phyloP scores from a whole-genome alignment of 305 asterid species.

The Fraxinus nigra region DNA sequence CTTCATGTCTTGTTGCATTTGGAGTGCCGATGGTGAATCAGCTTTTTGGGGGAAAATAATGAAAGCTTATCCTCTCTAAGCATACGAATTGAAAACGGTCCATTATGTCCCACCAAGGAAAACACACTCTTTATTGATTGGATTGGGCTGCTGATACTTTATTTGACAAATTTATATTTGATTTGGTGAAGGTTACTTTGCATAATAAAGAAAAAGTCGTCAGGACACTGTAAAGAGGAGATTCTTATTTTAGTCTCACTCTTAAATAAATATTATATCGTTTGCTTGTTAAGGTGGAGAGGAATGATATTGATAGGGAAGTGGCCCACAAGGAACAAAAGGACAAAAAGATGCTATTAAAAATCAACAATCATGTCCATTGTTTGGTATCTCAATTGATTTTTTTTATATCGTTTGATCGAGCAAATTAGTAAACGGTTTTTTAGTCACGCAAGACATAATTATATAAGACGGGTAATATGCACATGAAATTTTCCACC shows the following conservation, averaged over 20 bases:
- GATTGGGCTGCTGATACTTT: constrained; percentile 20
- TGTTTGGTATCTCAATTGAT: background rate
- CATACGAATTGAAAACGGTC: constrained; percentile 16
- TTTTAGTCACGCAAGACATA: background rate
- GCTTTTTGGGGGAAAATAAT: background rate
- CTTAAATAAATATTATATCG: background rate
- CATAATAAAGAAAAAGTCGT: background rate
- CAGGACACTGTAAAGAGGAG: background rate
- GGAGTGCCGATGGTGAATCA: constrained; percentile 14
- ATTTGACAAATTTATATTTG: background rate
- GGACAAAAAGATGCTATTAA: background rate
- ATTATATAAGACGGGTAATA: background rate
- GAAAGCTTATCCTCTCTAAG: constrained; percentile 30
- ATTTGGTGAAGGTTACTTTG: background rate
- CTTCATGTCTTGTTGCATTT: constrained; percentile 20
- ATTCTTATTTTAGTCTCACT: constrained; percentile 6
- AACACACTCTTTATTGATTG: background rate
- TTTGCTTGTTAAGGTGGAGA: constrained; percentile 47
- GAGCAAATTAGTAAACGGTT: background rate
- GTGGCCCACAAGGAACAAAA: background rate
- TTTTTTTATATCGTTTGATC: background rate
- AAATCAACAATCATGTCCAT: background rate
- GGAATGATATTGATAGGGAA: constrained; percentile 32
- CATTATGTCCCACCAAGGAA: constrained; percentile 14
- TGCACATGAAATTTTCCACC: background rate